Base-by-base conservation (phyloP, 2,329 filamentous ascomycete genomes). In the Botrytis cinerea region DNA sequence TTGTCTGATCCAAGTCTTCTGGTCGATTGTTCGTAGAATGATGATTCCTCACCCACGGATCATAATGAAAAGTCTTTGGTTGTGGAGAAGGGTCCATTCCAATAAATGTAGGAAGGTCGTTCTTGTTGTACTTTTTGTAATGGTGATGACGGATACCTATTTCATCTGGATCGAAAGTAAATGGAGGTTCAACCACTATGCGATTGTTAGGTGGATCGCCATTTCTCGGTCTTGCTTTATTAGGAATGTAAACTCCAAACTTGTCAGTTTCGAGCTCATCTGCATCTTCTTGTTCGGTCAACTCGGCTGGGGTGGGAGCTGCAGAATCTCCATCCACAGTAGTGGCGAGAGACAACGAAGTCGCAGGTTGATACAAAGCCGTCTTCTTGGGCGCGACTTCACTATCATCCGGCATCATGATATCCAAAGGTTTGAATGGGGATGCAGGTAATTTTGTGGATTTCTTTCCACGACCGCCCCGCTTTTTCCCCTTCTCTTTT, bases 61-160 rank as follows among this genome's bases (percentile, higher is more conserved):
- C 79, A 48, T 75, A 77, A 67, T 78, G 77, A 62, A 81, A 77
- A 25, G 76, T 75, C 45, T 76, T 76, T 4, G 77, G 78, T 35
- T 79, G 78, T 16, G 79, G 77, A 70, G 75, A 73, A 45, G 74
- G 64, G 64, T 79, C 79, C 68, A 76, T 76, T 18, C 79, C 79
- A 45, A 79, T 68, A 32, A 77, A 79, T 35, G 75, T 74, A 28
- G 66, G 69, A 35, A 75, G 72, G 38, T 78, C 74, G n/a, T 77
- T 78, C 60, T 73, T 73, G 57, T 76, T 75, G 66, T 76, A 75
- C 59, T 75, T 75, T 48, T 77, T 75, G 46, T 76, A 72, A 40
- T 77, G 70, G 57, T 78, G 77, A n/a, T 76, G 75, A 57, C 79
- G 74, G 54, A 79, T 72, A 46, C 80, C 80, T 74, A 81, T 81